These are phyloP conservation scores for Prunus mira DNA, from an alignment of 306 rosid species.

Conservation along the genomic window DNA sequence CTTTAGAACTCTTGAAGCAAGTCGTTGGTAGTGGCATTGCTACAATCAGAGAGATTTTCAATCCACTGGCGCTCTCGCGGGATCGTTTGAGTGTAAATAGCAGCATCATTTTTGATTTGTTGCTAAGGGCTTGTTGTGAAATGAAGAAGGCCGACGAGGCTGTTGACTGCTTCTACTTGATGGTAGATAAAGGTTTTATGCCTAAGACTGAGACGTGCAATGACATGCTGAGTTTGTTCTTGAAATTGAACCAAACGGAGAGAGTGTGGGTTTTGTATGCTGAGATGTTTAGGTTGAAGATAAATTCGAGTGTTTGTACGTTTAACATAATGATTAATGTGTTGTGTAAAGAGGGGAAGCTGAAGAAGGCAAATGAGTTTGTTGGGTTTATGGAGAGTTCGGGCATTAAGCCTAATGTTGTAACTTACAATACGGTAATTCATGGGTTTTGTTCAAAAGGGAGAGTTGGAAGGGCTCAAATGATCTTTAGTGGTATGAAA, in stretches of 20 bases:
- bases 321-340: conserved; percentile 84
- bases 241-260: conserved; percentile 48
- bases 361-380: conserved; percentile 73
- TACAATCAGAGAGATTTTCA: conserved; percentile 30
- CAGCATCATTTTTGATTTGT: conserved; percentile 38
- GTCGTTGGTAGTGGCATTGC: conserved; percentile 27
- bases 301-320: conserved; percentile 56
- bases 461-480: conserved; percentile 45
- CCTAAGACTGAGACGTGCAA: conserved; percentile 67
- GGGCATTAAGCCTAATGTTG: conserved; percentile 55
- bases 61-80: conserved; percentile 32
- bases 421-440: conserved; percentile 72
- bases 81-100: conserved; percentile 31
- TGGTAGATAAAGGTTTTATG: conserved; percentile 43
- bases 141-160: conserved; percentile 50
- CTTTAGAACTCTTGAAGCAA: conserved; percentile 40
- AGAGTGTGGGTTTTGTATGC: conserved; percentile 76
- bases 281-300: conserved; percentile 76
- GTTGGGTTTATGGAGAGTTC: conserved; percentile 61
- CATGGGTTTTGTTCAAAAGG: conserved; percentile 61
- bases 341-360: conserved; percentile 78
- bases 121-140: conserved; percentile 58
- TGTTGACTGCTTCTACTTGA: conserved; percentile 54
- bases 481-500: conserved; percentile 47
- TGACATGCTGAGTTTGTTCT: conserved; percentile 49